Percentiles rank a stretch among this genome's conserved stretches.
phyloP scores from a whole-genome alignment of 768 basidiomycete genomes.

The Serendipita sp. region DNA sequence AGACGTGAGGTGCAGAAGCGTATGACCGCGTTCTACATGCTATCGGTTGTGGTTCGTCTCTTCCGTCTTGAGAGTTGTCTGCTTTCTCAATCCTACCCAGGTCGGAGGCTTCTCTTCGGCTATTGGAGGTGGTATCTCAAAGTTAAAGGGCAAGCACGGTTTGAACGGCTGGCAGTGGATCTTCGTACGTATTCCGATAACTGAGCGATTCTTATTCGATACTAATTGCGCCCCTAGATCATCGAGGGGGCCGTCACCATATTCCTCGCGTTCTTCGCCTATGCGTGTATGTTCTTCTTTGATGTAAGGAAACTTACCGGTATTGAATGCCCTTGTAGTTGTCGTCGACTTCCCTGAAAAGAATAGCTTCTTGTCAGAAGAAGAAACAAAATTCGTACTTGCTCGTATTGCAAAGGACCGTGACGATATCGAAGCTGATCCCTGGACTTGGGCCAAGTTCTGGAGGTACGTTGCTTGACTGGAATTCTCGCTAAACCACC shows the following conservation, averaged over 20 bases:
- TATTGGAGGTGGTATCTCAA: neutral
- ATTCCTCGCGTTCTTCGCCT: constrained; percentile 11
- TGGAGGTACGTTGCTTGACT: constrained; percentile 12
- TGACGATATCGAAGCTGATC: constrained; percentile 16
- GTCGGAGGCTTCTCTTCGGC: neutral
- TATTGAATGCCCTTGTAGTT: constrained; percentile 4
- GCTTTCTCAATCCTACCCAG: neutral
- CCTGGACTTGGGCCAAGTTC: constrained; percentile 13
- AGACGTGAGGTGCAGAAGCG: constrained; percentile 16
- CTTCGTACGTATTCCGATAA: constrained; percentile 15
- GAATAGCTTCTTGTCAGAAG: constrained; percentile 15
- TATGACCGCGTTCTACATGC: constrained; percentile 16
- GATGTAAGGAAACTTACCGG: neutral
- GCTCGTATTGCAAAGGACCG: constrained; percentile 16
- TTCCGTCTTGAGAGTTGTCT: constrained; percentile 10
- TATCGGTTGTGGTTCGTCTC: constrained; percentile 14
- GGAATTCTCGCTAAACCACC: neutral
- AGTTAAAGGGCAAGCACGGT: constrained; percentile 8
- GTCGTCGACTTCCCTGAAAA: constrained; percentile 21
- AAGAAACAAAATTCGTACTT: constrained; percentile 14
- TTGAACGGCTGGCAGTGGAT: constrained; percentile 19
- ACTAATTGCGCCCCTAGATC: constrained; percentile 8
- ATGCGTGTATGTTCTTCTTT: constrained; percentile 7
- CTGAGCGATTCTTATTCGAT: constrained; percentile 9
- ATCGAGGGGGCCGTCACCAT: constrained; percentile 13